A percentile compares a stretch with the other conserved stretches of the same genome.
phyloP scores from a whole-genome alignment of 2,329 filamentous ascomycete genomes.

The Metarhizium humberi region DNA sequence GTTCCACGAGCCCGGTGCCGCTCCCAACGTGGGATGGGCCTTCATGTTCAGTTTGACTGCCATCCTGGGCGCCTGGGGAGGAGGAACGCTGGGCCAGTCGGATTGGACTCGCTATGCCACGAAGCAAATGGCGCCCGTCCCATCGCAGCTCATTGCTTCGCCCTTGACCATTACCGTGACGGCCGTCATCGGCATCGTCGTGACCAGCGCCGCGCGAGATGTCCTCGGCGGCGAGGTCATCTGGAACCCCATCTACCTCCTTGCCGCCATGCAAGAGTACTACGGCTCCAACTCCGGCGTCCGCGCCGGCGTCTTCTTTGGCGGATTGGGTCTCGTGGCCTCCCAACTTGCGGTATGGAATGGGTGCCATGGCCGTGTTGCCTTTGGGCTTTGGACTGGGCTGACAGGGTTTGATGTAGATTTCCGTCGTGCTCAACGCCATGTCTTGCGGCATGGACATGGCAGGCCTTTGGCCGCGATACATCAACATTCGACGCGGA shows the following conservation, averaged over 20 bases:
- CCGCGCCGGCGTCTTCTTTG: constrained; percentile 17
- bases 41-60: constrained; percentile 22
- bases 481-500: constrained; percentile 47
- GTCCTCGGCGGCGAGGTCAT: no score
- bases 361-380: no score
- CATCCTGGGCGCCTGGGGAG: constrained; percentile 16
- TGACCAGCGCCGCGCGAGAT: no score
- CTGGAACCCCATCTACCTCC: no score
- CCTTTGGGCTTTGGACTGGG: no score
- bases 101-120: constrained; percentile 19
- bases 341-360: constrained; percentile 16
- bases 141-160: constrained; percentile 15
- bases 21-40: constrained; percentile 17
- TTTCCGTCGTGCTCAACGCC: constrained; percentile 31
- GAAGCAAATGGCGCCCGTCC: constrained; percentile 8
- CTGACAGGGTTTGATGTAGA: constrained; percentile 1
- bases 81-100: constrained; percentile 17
- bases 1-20: constrained; percentile 12
- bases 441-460: constrained; percentile 46
- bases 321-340: constrained; percentile 13
- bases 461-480: constrained; percentile 39
- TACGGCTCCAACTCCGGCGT: constrained; percentile 14
- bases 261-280: constrained; percentile 15
- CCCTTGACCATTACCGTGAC: constrained; percentile 9
- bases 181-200: no score